Base-by-base conservation (phyloP, 2,329 filamentous ascomycete genomes). In the Ceratocystis eucalypticola region DNA sequence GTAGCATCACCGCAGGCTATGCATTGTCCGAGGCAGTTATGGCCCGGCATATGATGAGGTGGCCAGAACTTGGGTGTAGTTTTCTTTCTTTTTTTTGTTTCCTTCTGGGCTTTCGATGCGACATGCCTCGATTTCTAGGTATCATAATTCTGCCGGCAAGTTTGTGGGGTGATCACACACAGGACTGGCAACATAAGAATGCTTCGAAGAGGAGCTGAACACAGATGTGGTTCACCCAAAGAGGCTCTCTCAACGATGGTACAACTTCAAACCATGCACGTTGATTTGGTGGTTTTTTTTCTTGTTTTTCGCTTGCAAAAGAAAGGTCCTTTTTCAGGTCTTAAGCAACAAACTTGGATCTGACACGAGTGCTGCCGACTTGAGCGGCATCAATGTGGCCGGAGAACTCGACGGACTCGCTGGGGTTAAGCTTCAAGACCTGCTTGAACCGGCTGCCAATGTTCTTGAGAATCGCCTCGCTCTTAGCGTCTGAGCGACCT, bases 371-470 rank as follows among this genome's bases (percentile, higher is more conserved):
- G 78, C 92, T 96, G 71, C 94, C 94, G 68, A 88, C 86, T 75
- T 96, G 89, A 46, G 94, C 93, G 71, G 89, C 89, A 72, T 99
- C 95, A 20, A 91, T 96, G 79, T 99, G 94, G 68, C 94, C 94
- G 22, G 91, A 96, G 79, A 97, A 99, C 79, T 99, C 95, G 68
- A 99, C 85, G 69, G 80, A 76, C 75, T 97, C 94, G 69, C 79
- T 82, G 66, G 86, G 77, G 68, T 88, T 88, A 69, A 99, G 80
- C 75, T 89, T 86, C 66, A 99, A 81, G 30, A 95, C 87, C 71
- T 91, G 88, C 85, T 99, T 99, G 86, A 99, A 96, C 70, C 87
- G 86, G 71, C 82, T 84, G 71, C 94, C 94, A 72, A 99, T 96
- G 73, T 84, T 83, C 79, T 89, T 80, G 67, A 99, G 83, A 61